Evolutionary conservation across 345 rosid genomes (phyloP).

Genomic region (Abelmoschus esculentus): DNA sequence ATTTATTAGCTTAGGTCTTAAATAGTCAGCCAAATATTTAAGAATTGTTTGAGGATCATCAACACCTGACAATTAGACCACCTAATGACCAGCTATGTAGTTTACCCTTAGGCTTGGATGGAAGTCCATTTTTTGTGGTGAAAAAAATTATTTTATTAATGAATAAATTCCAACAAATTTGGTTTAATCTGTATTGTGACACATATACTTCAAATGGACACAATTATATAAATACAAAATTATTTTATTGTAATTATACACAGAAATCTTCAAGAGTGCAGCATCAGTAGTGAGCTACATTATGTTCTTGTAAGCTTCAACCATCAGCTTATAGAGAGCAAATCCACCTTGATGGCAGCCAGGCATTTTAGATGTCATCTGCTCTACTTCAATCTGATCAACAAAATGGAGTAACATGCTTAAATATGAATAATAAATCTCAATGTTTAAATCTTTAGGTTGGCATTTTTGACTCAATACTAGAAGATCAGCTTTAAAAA

Average conservation of each 20-base stretch:
- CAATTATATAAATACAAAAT: no score
- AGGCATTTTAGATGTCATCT: constrained; percentile 68
- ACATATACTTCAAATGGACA: no score
- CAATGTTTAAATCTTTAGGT: no score
- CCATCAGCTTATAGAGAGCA: constrained; percentile 67
- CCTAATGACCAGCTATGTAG: neutral
- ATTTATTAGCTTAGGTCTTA: constrained; percentile 77
- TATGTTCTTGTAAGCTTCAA: constrained; percentile 32
- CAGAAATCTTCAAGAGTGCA: neutral
- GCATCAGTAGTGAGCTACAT: neutral
- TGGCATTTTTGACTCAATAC: no score
- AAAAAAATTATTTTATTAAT: no score
- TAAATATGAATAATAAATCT: no score
- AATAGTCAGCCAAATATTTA: constrained; percentile 49
- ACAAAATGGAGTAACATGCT: neutral
- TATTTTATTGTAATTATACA: no score
- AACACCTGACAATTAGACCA: constrained; percentile 40
- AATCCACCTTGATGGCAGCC: constrained; percentile 94
- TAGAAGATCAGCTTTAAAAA: no score
- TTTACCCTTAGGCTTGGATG: no score
- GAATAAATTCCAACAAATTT: no score
- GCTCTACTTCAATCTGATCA: constrained; percentile 57
- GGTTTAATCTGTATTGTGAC: no score
- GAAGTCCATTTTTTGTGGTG: no score
- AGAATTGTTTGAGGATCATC: constrained; percentile 55